Base-by-base conservation (phyloP, 2,329 filamentous ascomycete genomes). In the Arachnomyces sp. region DNA sequence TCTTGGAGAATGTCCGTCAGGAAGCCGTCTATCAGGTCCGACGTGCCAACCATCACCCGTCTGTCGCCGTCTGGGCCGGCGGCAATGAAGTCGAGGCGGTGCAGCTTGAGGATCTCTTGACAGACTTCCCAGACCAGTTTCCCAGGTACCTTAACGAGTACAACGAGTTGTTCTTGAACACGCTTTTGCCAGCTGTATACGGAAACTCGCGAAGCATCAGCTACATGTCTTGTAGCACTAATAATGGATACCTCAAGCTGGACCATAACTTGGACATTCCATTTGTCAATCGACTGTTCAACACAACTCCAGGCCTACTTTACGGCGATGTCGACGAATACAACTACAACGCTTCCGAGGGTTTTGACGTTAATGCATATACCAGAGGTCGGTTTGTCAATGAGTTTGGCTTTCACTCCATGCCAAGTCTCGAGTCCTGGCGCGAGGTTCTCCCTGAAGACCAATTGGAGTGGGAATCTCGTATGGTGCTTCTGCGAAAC, bases 261-360 rank as follows among this genome's bases (percentile, higher is more conserved):
- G 66, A 80, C 49, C 70, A 77, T 44, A 73, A 68, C 14, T 62
- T 66, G 1, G 60, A 70, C 1, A 63, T 70, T 2, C 73, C 74
- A 0, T 74, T 80, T 53, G 66, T 68, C 1, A 66, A 78, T 53
- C 62, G 77, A 14, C 80, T 80, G 51, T 52, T 72, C 31, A 78
- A 80, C 48, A 54, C 60, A 16, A 74, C 70, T 0, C 47, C 58
- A 2, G 75, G 74, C 0, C 61, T 62, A 3, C 70, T 78, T 18
- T 80, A 80, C 49, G 75, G 75, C 3, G 73, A 80, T 42, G 80
- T 75, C 4, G 74, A 78, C 45, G 68, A 72, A 52, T 81, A 82
- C 57, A 72, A 79, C 47, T 80, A 81, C 51, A 56, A 75, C 43
- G 67, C 68, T 9, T 52, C 51, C 1, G 56, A 68, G 12, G 69